Percentiles rank a stretch among this genome's conserved stretches.
These are phyloP conservation scores for Lipomyces spencermartinsiae DNA, from an alignment of 805 yeast genomes.

Conservation along the genomic window DNA sequence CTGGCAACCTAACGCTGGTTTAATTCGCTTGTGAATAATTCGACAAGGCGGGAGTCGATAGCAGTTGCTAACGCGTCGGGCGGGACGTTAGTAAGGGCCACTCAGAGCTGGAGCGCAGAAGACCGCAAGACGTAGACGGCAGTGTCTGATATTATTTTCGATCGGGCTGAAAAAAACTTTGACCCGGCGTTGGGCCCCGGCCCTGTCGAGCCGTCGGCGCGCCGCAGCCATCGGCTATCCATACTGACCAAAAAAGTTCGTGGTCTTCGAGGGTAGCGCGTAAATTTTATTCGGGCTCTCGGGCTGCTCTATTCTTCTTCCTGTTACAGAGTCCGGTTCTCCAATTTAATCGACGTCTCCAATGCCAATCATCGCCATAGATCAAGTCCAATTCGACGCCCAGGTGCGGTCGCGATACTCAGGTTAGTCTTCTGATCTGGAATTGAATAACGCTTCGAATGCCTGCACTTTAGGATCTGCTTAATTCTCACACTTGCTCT, in stretches of 20 bases:
- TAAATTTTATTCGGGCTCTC: background rate
- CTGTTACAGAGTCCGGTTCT: background rate
- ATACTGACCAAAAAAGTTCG: too few relatives aligned
- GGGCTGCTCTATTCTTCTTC: background rate
- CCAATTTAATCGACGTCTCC: background rate
- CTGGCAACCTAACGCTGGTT: background rate
- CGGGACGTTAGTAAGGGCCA: background rate
- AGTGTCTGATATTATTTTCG: too few relatives aligned
- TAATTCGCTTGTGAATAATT: background rate
- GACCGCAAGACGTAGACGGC: background rate
- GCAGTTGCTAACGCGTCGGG: background rate
- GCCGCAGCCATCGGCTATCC: too few relatives aligned
- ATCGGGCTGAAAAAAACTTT: too few relatives aligned
- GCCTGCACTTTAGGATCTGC: background rate
- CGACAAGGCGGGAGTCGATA: too few relatives aligned
- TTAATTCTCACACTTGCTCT: background rate
- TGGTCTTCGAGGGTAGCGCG: background rate
- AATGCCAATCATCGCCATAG: constrained; percentile 18
- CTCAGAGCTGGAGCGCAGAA: background rate
- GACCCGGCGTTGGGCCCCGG: too few relatives aligned
- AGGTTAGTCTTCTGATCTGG: constrained; percentile 15
- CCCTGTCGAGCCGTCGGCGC: too few relatives aligned
- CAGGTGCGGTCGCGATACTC: constrained; percentile 28
- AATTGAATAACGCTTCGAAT: background rate
- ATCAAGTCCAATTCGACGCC: constrained; percentile 26